A percentile compares a stretch with the other conserved stretches of the same genome.
phyloP scores from a whole-genome alignment of 2,329 filamentous ascomycete species.

The Pestalotiopsis sp. region DNA sequence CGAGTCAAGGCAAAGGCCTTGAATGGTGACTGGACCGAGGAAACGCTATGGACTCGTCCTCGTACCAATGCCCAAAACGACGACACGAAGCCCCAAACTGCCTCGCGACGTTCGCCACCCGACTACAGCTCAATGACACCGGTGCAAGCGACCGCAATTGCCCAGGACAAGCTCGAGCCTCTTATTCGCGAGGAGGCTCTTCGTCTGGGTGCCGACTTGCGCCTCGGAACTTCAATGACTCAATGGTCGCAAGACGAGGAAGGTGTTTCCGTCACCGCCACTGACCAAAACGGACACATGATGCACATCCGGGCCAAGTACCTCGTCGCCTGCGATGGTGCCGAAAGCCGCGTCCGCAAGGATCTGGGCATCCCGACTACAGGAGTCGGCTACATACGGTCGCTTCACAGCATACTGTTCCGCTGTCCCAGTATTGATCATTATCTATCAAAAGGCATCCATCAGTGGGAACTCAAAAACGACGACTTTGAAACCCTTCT shows the following conservation, averaged over 20 bases:
- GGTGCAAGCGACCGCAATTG: slow-evolving; percentile 16
- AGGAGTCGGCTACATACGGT: slow-evolving; percentile 33
- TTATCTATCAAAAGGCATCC: slow-evolving; percentile 33
- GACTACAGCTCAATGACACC: slow-evolving; percentile 1
- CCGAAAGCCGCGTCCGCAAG: slow-evolving; percentile 28
- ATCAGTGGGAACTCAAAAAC: slow-evolving; percentile 34
- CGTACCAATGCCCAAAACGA: neutral
- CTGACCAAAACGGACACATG: slow-evolving; percentile 22
- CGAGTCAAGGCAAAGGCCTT: slow-evolving; percentile 4
- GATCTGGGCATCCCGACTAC: slow-evolving; percentile 28
- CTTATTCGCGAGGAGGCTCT: slow-evolving; percentile 35
- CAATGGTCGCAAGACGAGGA: slow-evolving; percentile 30
- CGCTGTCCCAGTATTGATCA: slow-evolving; percentile 28
- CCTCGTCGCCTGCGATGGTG: slow-evolving; percentile 41
- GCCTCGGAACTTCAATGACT: slow-evolving; percentile 28
- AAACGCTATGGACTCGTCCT: neutral
- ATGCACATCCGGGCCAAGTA: slow-evolving; percentile 35
- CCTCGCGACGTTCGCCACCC: neutral
- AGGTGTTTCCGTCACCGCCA: slow-evolving; percentile 20
- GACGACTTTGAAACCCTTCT: slow-evolving; percentile 29
- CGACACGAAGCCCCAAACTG: neutral
- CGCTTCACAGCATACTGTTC: slow-evolving; percentile 39
- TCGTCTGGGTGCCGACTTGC: slow-evolving; percentile 36
- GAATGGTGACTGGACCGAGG: slow-evolving; percentile 3
- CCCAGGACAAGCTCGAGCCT: slow-evolving; percentile 44